These are phyloP conservation scores for Pythium dissimile DNA, from an alignment of 352 stramenopile species.

Conservation along the genomic window DNA sequence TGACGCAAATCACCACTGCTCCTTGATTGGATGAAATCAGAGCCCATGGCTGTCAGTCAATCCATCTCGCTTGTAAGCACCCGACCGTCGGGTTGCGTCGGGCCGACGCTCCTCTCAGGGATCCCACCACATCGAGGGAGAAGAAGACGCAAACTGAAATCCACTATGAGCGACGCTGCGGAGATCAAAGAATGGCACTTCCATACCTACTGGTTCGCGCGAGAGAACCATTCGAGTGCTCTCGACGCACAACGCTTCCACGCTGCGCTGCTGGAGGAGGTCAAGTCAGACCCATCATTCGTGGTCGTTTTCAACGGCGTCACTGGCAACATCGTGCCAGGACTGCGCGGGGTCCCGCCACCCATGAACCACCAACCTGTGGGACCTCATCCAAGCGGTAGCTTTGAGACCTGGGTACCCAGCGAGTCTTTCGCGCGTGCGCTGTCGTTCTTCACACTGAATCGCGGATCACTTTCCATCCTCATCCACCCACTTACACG, in stretches of 20 bases:
- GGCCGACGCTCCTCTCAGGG: no score
- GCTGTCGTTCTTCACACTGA: slow-evolving; percentile 62
- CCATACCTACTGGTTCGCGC: slow-evolving; percentile 64
- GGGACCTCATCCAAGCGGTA: slow-evolving; percentile 57
- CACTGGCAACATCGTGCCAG: slow-evolving; percentile 30
- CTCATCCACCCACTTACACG: slow-evolving; percentile 64
- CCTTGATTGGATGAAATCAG: slow-evolving; percentile 8
- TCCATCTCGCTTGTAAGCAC: no score
- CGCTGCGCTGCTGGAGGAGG: slow-evolving; percentile 38
- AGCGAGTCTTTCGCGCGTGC: slow-evolving; percentile 52
- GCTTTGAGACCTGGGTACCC: slow-evolving; percentile 70
- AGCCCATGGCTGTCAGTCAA: no score
- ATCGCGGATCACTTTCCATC: slow-evolving; percentile 55
- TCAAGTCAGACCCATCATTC: slow-evolving; percentile 46
- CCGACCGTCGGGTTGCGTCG: not conserved
- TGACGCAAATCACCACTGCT: not conserved
- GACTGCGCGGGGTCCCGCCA: slow-evolving; percentile 25
- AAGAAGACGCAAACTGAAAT: not conserved
- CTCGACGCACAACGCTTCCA: slow-evolving; percentile 42
- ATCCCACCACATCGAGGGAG: no score
- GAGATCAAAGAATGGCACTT: slow-evolving; percentile 75
- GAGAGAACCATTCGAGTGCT: slow-evolving; percentile 30
- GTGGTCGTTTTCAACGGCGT: slow-evolving; percentile 58
- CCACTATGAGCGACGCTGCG: not conserved
- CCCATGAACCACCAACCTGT: slow-evolving; percentile 56